A percentile compares a stretch with the other conserved stretches of the same genome.
These are phyloP conservation scores for Albizia julibrissin DNA, from an alignment of 306 rosid genomes.

Conservation along the genomic window DNA sequence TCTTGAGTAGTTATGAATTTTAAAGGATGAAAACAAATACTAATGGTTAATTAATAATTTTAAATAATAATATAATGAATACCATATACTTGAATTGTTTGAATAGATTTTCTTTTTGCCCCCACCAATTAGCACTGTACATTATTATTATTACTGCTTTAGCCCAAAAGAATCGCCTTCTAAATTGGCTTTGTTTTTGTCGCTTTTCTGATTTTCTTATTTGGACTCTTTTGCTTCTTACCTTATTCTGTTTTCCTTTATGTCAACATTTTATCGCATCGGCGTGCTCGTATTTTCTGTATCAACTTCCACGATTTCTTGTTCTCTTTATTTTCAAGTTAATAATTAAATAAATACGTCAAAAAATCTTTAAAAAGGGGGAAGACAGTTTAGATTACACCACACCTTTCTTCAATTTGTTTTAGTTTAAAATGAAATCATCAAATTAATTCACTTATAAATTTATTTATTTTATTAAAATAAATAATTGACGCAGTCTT, in stretches of 20 bases:
- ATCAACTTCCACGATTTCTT: background rate
- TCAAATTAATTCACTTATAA: background rate
- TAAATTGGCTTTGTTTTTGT: conserved; percentile 19
- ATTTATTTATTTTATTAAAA: background rate
- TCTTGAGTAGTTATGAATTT: too few relatives aligned
- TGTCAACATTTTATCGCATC: background rate
- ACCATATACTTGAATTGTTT: too few relatives aligned
- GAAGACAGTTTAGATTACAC: background rate
- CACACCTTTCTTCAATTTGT: background rate
- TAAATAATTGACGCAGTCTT: background rate
- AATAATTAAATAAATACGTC: background rate
- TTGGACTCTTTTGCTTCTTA: background rate
- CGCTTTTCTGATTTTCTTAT: background rate
- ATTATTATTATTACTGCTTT: background rate
- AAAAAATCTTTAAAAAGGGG: background rate
- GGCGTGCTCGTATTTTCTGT: background rate
- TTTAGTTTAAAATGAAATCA: background rate
- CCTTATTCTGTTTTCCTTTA: background rate
- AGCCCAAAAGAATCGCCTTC: background rate
- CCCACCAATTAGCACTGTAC: too few relatives aligned
- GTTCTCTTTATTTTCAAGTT: background rate
- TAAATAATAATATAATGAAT: too few relatives aligned
- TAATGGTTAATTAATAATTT: too few relatives aligned
- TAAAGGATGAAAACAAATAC: too few relatives aligned
- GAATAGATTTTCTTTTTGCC: too few relatives aligned